phyloP scores from a whole-genome alignment of 352 stramenopile species.

The Peronospora belbahrii region DNA sequence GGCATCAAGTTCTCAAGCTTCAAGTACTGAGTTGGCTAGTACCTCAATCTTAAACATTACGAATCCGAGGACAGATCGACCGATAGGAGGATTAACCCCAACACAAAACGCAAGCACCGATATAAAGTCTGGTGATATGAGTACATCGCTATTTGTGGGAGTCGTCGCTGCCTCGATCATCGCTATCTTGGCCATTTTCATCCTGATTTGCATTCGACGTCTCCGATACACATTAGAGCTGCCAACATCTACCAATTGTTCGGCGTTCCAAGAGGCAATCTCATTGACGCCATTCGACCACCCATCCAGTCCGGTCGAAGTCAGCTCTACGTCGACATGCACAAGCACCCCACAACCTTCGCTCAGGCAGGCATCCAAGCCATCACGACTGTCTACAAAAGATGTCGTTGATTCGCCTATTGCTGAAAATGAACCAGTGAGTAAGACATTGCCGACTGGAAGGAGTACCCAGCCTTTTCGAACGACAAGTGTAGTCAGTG shows the following conservation, averaged over 20 bases:
- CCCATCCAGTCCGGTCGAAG: constrained; percentile 2
- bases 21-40: not conserved
- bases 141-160: constrained; percentile 3
- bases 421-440: not conserved
- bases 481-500: constrained; percentile 10
- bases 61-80: constrained; percentile 1
- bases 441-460: not conserved
- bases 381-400: constrained; percentile 7
- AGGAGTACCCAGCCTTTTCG: constrained; percentile 1
- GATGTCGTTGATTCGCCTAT: constrained; percentile 1
- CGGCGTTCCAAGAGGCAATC: constrained; percentile 13
- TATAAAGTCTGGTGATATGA: not conserved
- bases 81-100: constrained; percentile 1
- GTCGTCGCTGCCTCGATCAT: constrained; percentile 15
- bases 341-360: constrained; percentile 7
- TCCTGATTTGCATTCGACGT: constrained; percentile 13
- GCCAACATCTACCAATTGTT: constrained; percentile 10
- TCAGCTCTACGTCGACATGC: constrained; percentile 9
- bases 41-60: constrained; percentile 1
- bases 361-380: constrained; percentile 16
- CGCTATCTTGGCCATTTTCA: constrained; percentile 9
- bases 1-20: constrained; percentile 7
- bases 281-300: constrained; percentile 11
- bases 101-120: not conserved
- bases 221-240: constrained; percentile 7